Base-by-base conservation (phyloP, 352 stramenopile genomes). In the Phytophthora boehmeriae region DNA sequence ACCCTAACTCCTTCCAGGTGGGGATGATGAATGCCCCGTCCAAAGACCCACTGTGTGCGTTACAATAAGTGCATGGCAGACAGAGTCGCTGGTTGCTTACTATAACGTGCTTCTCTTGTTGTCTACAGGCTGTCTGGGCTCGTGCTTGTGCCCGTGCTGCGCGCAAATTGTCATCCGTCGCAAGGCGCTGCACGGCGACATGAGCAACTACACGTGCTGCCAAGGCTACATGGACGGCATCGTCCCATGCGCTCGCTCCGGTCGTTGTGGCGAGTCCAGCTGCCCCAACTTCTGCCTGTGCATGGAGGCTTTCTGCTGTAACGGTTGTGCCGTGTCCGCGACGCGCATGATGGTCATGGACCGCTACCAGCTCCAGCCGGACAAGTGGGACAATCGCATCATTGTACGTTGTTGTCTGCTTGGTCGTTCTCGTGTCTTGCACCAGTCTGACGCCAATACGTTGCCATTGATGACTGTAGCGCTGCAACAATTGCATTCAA, bases 401-500 rank as follows among this genome's bases (percentile, higher is more conserved):
- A 98, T 98, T 57, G 83, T 90, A 80, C 38, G 77, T n/a, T 73
- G 36, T 5, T 46, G 4, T 22, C 27, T 25, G 8, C 1, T 43
- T 42, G 34, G 6, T 17, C 16, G 20, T 27, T 44, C 36, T 19
- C 20, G 10, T 56, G 22, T 49, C 1, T 46, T 39, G 19, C 25
- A 8, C 14, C 5, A 5, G n/a, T 23, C 20, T 28, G 48, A 27
- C 68, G 32, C 60, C 25, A 5, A 36, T 48, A 14, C 47, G 27
- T 22, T 34, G 16, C 66, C 14, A 54, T 42, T 27, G 62, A 52
- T n/a, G 49, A 19, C 48, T 43, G 23, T 10, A 92, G 83, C 87
- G 92, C 50, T 98, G 83, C 76, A 97, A 95, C 66, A 98, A 98
- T 75, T 98, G 92, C 75, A 88, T 98, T 41, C 89, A 97, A 67